These are phyloP conservation scores for Pseudognaphalium luteoalbum DNA, from an alignment of 129 eudicot species.

Conservation along the genomic window DNA sequence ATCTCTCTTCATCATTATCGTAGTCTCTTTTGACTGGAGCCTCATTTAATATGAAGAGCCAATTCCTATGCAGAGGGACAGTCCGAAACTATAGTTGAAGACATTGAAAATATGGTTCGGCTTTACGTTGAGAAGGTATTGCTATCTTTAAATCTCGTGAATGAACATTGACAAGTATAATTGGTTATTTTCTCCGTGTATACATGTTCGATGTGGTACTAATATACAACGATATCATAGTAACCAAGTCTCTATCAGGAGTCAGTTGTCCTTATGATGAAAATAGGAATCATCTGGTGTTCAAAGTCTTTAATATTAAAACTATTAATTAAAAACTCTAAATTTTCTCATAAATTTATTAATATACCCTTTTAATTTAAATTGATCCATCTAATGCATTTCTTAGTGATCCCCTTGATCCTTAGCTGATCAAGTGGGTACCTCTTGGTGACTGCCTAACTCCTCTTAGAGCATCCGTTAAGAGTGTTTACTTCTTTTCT, in stretches of 20 bases:
- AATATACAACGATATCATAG: background rate
- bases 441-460: too few relatives aligned
- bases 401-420: too few relatives aligned
- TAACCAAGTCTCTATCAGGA: background rate
- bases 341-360: too few relatives aligned
- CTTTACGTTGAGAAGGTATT: constrained; percentile 68
- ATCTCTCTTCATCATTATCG: constrained; percentile 13
- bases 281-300: constrained; percentile 2
- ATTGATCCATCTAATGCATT: too few relatives aligned
- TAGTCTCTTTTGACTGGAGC: background rate
- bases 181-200: background rate
- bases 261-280: background rate
- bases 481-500: background rate
- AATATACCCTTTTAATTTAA: too few relatives aligned
- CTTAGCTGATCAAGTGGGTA: too few relatives aligned
- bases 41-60: constrained; percentile 9
- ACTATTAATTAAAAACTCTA: too few relatives aligned
- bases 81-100: constrained; percentile 62
- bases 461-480: too few relatives aligned
- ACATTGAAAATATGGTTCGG: constrained; percentile 64
- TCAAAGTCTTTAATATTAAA: background rate
- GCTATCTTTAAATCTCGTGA: background rate
- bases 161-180: constrained; percentile 3
- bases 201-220: constrained; percentile 8
- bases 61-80: constrained; percentile 59